phyloP scores from a whole-genome alignment of 2,329 filamentous ascomycete species.

The Pseudogymnoascus sp. region DNA sequence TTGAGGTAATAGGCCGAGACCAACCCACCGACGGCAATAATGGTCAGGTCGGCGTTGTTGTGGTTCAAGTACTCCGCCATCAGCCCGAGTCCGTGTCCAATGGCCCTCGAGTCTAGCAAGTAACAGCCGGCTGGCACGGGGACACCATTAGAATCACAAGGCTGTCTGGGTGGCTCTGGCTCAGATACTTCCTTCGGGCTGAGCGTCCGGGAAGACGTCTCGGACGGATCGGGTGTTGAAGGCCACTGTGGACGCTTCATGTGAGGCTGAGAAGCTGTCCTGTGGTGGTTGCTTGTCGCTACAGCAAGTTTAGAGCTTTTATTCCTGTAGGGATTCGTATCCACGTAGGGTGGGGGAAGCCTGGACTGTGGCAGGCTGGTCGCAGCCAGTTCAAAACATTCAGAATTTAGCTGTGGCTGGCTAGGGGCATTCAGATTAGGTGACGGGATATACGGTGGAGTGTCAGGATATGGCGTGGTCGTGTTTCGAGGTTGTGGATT shows the following conservation, averaged over 20 bases:
- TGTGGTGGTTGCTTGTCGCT: background rate
- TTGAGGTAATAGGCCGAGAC: background rate
- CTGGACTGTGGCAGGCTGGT: background rate
- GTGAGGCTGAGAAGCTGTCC: background rate
- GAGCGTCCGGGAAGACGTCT: background rate
- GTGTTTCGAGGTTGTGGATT: background rate
- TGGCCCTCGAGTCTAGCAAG: background rate
- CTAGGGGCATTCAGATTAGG: background rate
- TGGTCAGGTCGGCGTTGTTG: background rate
- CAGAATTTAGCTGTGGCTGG: background rate
- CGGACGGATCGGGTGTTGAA: background rate
- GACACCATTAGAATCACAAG: background rate
- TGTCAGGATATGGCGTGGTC: background rate
- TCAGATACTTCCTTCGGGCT: background rate
- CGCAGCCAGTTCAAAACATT: background rate
- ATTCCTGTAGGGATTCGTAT: background rate
- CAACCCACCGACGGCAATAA: background rate
- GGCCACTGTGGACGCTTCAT: background rate
- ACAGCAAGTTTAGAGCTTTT: background rate
- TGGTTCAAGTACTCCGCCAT: background rate
- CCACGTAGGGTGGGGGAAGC: background rate
- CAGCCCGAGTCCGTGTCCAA: background rate
- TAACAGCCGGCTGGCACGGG: background rate
- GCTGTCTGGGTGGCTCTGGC: background rate
- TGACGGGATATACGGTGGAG: background rate